Evolutionary conservation across 2,329 filamentous ascomycete genomes (phyloP), one percentile per base, ranked within the genome.

Genomic region (Bisporella sp.): DNA sequence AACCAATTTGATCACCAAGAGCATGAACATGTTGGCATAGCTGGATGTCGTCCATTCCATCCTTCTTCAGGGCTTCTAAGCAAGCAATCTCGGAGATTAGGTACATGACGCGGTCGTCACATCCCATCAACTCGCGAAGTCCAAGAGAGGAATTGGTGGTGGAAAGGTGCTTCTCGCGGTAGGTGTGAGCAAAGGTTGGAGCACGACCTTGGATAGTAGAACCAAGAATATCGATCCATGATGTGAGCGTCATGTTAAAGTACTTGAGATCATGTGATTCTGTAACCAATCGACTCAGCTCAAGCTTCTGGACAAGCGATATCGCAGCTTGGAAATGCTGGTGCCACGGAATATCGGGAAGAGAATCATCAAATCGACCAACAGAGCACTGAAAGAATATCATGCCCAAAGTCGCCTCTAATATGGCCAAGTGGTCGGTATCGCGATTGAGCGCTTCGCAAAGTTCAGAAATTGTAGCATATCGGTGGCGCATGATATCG

Each of bases 181-280:
- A 99, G n/a, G 87, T 89, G 71, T 96, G 88, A 4, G 93, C 90
- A 64, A 96, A 97, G 6, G 81, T 80, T 6, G 93, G 93, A 7
- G 89, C 86, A 50, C 82, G 81, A 33, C 91, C 91, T 55, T 87
- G 79, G 84, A 99, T 96, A 7, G 91, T 95, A 2, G 91, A 85
- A 56, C 93, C 93, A 33, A 97, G 81, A 59, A 99, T 96, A 69
- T 99, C 93, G 63, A 97, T 96, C 93, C 93, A 97, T 7, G 90
- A 78, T 5, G 89, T 86, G 56, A 96, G 74, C 1, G 89, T 91
- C 90, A 96, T 96, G 77, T 91, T 96, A 79, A 96, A 96, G 8
- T 89, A 52, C 43, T 58, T 60, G 11, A 58, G 50, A 41, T 65
- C 57, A 53, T 62, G 72, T n/a, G 75, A 73, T 57, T 83, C 77